A percentile compares a stretch with the other conserved stretches of the same genome.
Evolutionary conservation across 1,284 basidiomycete species (phyloP).

Genomic region (Apiotrichum akiyoshidainum): DNA sequence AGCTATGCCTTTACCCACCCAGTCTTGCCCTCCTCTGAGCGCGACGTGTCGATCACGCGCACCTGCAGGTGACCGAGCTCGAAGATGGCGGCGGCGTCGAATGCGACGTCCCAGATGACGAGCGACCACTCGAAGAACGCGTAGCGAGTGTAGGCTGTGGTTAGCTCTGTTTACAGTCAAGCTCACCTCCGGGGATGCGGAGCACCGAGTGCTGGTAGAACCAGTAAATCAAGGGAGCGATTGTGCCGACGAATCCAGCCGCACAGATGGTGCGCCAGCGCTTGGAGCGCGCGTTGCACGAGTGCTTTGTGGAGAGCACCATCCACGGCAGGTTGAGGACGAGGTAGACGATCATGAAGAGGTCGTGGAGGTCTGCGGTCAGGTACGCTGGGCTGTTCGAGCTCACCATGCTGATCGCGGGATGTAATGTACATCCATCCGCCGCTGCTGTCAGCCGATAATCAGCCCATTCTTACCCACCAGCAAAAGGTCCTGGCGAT

Average conservation of each 20-base stretch:
- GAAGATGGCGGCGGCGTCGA: constrained; percentile 64
- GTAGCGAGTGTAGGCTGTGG: constrained; percentile 74
- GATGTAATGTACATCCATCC: constrained; percentile 89
- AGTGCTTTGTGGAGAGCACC: constrained; percentile 62
- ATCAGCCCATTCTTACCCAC: constrained; percentile 22
- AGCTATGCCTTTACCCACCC: constrained; percentile 12
- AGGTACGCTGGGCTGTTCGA: not conserved
- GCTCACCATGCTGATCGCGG: constrained; percentile 46
- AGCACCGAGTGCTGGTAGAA: constrained; percentile 80
- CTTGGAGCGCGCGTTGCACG: constrained; percentile 13
- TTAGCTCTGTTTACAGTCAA: not conserved
- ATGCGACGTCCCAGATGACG: constrained; percentile 72
- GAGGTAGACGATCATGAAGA: constrained; percentile 83
- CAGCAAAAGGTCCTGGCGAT: constrained; percentile 75
- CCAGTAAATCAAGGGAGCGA: constrained; percentile 75
- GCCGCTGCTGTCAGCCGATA: constrained; percentile 30
- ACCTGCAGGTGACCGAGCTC: constrained; percentile 56
- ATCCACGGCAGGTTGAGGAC: constrained; percentile 83
- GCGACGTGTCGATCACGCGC: constrained; percentile 20
- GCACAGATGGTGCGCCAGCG: constrained; percentile 11
- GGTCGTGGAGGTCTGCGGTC: constrained; percentile 66
- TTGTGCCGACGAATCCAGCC: constrained; percentile 60
- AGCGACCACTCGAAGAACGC: constrained; percentile 84
- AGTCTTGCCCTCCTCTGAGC: constrained; percentile 12
- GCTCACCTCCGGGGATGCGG: constrained; percentile 68